Evolutionary conservation across 257 asterid genomes (phyloP), one percentile per base, ranked within the genome.

Genomic region (Primulina eburnea): DNA sequence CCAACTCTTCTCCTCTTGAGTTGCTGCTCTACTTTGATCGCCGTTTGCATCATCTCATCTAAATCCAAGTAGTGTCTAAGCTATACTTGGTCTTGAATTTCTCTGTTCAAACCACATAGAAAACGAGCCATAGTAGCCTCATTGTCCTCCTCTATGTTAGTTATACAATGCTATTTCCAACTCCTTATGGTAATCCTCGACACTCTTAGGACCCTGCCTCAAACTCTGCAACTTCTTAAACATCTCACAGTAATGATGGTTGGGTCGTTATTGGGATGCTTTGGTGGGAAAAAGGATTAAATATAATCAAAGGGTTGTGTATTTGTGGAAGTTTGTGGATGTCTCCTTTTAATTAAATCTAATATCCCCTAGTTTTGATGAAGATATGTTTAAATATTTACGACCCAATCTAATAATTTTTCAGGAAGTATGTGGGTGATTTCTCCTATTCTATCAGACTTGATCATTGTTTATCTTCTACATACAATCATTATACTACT

Each of bases 341-440:
- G 56, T 40, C 4, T 7, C 38, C 18, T 35, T 64, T 6, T 20
- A 24, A 7, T 68, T 33, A 68, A 64, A 68, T 18, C 12, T 6
- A 38, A 28, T 66, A 6, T 7, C 8, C 34, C 17, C 10, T 68
- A 53, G 17, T 21, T 62, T 56, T 47, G 64, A 29, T 58, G 47
- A 24, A 66, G 55, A 52, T 72, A 28, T 33, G 50, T 63, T 3
- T 63, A 34, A 64, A 74, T 24, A 43, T 26, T n/a, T 34, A 37
- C 0, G 17, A 24, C 29, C 7, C 73, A 24, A 59, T 17, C 56
- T 67, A n/a, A 32, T 57, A 57, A 2, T n/a, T 30, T 7, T 55
- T 65, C 21, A 43, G 17, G 4, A 43, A 43, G n/a, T 43, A 43
- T 43, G 53, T 43, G 17, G 17, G 53, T 43, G 53, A 43, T 43